phyloP scores from a whole-genome alignment of 2,329 filamentous ascomycete species.

The Xylariaceae sp. region DNA sequence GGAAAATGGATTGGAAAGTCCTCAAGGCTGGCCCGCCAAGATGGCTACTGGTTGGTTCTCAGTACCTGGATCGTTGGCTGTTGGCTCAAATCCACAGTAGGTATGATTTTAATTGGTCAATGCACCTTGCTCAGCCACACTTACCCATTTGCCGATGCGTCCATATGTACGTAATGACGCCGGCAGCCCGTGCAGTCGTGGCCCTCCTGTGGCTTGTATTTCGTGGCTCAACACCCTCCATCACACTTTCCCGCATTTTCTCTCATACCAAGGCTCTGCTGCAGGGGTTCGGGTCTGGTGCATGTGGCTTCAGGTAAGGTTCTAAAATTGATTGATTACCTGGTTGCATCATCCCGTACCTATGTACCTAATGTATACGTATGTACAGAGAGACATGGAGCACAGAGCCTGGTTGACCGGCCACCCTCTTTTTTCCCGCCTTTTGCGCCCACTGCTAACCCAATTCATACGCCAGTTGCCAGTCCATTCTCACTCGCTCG shows the following conservation, averaged over 20 bases:
- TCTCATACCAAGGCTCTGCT: neutral
- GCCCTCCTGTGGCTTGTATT: neutral
- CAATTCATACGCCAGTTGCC: conserved; percentile 11
- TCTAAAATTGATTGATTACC: conserved; percentile 22
- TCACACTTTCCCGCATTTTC: neutral
- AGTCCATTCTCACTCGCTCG: conserved; percentile 3
- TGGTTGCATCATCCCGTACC: conserved; percentile 28
- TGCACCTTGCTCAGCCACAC: neutral
- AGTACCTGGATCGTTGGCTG: too few relatives aligned
- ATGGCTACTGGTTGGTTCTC: conserved; percentile 14
- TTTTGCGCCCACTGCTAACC: conserved; percentile 21
- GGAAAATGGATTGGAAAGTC: conserved; percentile 13
- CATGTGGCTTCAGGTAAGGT: neutral
- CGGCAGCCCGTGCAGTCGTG: neutral
- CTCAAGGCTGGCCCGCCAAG: conserved; percentile 18
- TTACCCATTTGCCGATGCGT: too few relatives aligned
- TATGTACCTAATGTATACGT: too few relatives aligned
- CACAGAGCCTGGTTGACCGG: conserved; percentile 32
- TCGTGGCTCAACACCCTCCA: too few relatives aligned
- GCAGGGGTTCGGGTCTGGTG: neutral
- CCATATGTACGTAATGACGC: conserved; percentile 11
- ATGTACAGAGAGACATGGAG: too few relatives aligned
- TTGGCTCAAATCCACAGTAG: too few relatives aligned
- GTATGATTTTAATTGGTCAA: conserved; percentile 1
- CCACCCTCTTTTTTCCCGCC: conserved; percentile 35